phyloP scores from a whole-genome alignment of 306 rosid genomes.

The Sophora flavescens region DNA sequence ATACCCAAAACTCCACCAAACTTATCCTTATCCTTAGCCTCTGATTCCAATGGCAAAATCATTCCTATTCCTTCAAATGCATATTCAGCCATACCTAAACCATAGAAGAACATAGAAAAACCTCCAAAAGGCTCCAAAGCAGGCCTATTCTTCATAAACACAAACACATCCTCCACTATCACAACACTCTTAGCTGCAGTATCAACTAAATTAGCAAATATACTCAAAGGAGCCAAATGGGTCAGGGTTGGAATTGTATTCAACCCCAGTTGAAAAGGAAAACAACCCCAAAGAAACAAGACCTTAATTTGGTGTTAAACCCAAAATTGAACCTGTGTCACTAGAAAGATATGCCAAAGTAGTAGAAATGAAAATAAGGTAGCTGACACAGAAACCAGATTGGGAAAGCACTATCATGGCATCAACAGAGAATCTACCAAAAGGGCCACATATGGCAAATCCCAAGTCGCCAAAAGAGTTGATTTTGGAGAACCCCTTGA shows the following conservation, averaged over 20 bases:
- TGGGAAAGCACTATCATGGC: constrained; percentile 64
- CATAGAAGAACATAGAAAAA: constrained; percentile 60
- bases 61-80: constrained; percentile 78
- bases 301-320: constrained; percentile 62
- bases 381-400: constrained; percentile 67
- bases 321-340: constrained; percentile 32
- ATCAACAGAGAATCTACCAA: constrained; percentile 58
- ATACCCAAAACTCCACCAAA: constrained; percentile 66
- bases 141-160: constrained; percentile 56
- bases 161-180: constrained; percentile 61
- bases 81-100: constrained; percentile 75
- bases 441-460: constrained; percentile 51
- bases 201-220: constrained; percentile 72
- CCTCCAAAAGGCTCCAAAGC: constrained; percentile 64
- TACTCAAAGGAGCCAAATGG: constrained; percentile 78
- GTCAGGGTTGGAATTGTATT: constrained; percentile 72
- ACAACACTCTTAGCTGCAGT: constrained; percentile 67
- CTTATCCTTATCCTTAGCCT: constrained; percentile 58
- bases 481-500: constrained; percentile 44
- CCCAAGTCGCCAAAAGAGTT: constrained; percentile 74
- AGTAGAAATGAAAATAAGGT: constrained; percentile 66
- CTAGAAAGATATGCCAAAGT: constrained; percentile 54
- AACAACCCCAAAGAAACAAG: constrained; percentile 65
- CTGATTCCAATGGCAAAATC: constrained; percentile 73
- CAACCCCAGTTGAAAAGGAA: constrained; percentile 73